Evolutionary conservation across 306 rosid genomes (phyloP), one percentile per base, ranked within the genome.

Genomic region (Pterocarpus santalinus): DNA sequence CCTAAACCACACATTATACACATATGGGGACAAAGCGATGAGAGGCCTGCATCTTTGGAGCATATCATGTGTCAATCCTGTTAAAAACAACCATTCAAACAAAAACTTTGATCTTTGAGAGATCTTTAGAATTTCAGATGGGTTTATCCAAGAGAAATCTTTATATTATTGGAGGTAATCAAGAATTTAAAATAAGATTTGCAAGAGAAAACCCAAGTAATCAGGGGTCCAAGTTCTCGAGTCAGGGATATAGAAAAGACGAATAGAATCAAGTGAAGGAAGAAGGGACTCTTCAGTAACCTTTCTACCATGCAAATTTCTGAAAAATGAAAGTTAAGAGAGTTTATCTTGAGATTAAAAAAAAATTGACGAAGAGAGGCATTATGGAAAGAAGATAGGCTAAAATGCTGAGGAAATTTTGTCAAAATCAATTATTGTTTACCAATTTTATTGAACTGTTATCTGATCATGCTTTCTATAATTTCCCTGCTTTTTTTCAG

Each of bases 401-500:
- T 22, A 22, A 22, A 22, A 22, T 22, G 28, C 28, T 22, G 28
- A 22, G 28, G 22, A 16, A 16, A 5, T 55, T 55, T 16, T 16
- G 16, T 68, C 36, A 62, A 8, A 72, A 55, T 12, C 33, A 28
- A 0, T 46, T 56, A 10, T 58, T 60, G 16, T 6, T 38, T 16
- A 69, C 41, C 17, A 15, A 49, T 32, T 53, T 57, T 57, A 8
- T 32, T n/a, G 38, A 70, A 71, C 5, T 2, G 43, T 75, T 39
- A 61, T 73, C 3, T 47, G 22, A 11, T 53, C 14, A 69, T 56
- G 57, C 49, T 56, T 36, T 71, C 49, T 76, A 11, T 32, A 35
- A 34, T 22, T 71, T 30, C 32, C 17, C 70, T 22, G 28, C 46
- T 34, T 71, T 16, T 28, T 52, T 86, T 81, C 84, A 96, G 99